Evolutionary conservation across 2,329 filamentous ascomycete genomes (phyloP).

Genomic region (Ascocoryne sarcoides): DNA sequence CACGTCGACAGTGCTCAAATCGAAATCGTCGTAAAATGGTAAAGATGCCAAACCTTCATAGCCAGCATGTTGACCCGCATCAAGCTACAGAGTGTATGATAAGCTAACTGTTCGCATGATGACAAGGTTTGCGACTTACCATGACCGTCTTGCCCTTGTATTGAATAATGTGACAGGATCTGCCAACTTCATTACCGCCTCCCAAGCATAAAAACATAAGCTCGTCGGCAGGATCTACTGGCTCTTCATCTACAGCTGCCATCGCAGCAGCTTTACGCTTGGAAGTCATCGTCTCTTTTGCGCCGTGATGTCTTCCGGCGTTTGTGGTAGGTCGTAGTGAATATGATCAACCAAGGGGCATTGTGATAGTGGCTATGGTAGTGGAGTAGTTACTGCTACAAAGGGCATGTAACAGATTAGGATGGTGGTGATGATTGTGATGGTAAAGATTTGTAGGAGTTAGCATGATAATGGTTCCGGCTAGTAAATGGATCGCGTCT

Average conservation of each 20-base stretch:
- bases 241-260: slow-evolving; percentile 63
- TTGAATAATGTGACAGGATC: slow-evolving; percentile 95
- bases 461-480: too few relatives aligned
- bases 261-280: slow-evolving; percentile 83
- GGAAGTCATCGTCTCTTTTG: slow-evolving; percentile 60
- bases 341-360: not conserved
- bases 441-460: too few relatives aligned
- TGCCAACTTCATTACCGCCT: slow-evolving; percentile 92
- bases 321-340: not conserved
- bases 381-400: too few relatives aligned
- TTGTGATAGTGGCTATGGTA: too few relatives aligned
- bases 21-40: slow-evolving; percentile 97
- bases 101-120: too few relatives aligned
- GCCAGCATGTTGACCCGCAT: slow-evolving; percentile 93
- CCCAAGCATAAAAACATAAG: slow-evolving; percentile 89
- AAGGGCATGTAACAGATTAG: too few relatives aligned
- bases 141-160: slow-evolving; percentile 99
- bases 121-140: slow-evolving; percentile 44
- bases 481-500: too few relatives aligned
- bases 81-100: slow-evolving; percentile 51
- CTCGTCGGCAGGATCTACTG: slow-evolving; percentile 87
- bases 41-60: slow-evolving; percentile 90
- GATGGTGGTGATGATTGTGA: too few relatives aligned
- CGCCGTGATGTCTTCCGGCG: not conserved
- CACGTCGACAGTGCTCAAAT: slow-evolving; percentile 93